Percentiles rank a stretch among this genome's conserved stretches.
These are phyloP conservation scores for Pseudogymnoascus sp. DNA, from an alignment of 2,329 filamentous ascomycete species.

Conservation along the genomic window DNA sequence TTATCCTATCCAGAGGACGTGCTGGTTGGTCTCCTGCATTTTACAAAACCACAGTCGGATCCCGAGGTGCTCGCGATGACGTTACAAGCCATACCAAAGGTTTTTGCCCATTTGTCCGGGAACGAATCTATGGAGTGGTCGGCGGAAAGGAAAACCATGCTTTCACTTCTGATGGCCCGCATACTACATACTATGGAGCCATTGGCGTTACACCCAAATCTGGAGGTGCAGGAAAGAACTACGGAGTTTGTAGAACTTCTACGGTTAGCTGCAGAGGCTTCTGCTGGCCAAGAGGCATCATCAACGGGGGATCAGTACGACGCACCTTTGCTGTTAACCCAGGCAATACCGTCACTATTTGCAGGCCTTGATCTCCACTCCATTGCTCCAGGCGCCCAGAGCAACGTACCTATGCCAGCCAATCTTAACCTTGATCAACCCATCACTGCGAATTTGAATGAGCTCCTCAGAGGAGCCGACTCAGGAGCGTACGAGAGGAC, in stretches of 20 bases:
- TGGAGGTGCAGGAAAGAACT: constrained; percentile 91
- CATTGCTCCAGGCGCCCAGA: constrained; percentile 73
- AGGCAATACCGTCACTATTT: constrained; percentile 85
- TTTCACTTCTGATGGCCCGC: constrained; percentile 70
- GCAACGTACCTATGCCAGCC: constrained; percentile 73
- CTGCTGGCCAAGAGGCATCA: constrained; percentile 55
- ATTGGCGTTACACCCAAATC: constrained; percentile 69
- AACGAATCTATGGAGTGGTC: constrained; percentile 63
- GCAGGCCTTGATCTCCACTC: constrained; percentile 84
- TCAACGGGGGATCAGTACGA: constrained; percentile 51
- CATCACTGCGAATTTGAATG: constrained; percentile 68
- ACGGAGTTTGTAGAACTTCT: constrained; percentile 89
- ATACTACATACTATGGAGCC: constrained; percentile 77
- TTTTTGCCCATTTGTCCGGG: constrained; percentile 67
- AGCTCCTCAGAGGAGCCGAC: constrained; percentile 54
- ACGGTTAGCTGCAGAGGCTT: constrained; percentile 77
- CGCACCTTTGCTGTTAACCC: constrained; percentile 75
- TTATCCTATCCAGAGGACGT: constrained; percentile 64
- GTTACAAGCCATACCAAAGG: constrained; percentile 77
- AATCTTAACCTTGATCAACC: constrained; percentile 72
- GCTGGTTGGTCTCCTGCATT: constrained; percentile 66
- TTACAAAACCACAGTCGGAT: constrained; percentile 46
- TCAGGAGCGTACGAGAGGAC: constrained; percentile 41
- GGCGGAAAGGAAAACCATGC: constrained; percentile 62
- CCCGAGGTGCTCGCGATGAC: constrained; percentile 68